Evolutionary conservation across 495 filamentous ascomycete genomes (phyloP), one percentile per base, ranked within the genome.

Genomic region (Aspergillus carlsbadensis): DNA sequence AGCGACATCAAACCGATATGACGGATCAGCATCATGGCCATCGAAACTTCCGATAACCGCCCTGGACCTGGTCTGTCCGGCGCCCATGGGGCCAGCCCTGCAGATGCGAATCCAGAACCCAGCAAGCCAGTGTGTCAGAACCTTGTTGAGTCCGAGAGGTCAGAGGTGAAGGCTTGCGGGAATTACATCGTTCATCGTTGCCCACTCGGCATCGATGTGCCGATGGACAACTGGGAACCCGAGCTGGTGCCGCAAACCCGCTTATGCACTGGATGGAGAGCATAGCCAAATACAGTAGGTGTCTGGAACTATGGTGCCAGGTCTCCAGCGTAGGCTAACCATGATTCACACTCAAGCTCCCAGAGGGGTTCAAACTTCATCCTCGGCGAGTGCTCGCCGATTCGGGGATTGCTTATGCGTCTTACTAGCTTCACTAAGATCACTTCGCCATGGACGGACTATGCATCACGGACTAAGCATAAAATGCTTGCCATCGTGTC

Each of bases 171-270:
- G 6, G 2, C 4, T 17, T 20, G 39, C n/a, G 39, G 39, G 17
- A 42, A 18, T 42, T 42, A 42, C 22, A 45, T 45, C 5, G 11
- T 39, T 34, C n/a, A n/a, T n/a, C n/a, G n/a, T n/a, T 29, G 26
- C 26, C 26, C 35, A 52, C 41, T 64, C 61, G 61, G 62, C 55
- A 61, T 53, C 47, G 21, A 18, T 54, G 56, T 64, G 62, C 62
- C 62, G 62, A 58, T 20, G 33, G 39, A 18, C 14, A 18, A n/a
- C n/a, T 10, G 11, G n/a, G 33, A 37, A 31, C n/a, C 45, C 45
- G 46, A 55, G 29, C 11, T 57, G 3, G 50, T 63, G 61, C 61
- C 61, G 61, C 56, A 59, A 63, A 57, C 48, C 61, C 61, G 61
- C 37, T 37, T 63, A 60, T 57, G 61, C 57, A 63, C 10, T 22